Conservation (phyloP, 176 grass and related monocot species). For the Pontederia crassipes region DNA sequence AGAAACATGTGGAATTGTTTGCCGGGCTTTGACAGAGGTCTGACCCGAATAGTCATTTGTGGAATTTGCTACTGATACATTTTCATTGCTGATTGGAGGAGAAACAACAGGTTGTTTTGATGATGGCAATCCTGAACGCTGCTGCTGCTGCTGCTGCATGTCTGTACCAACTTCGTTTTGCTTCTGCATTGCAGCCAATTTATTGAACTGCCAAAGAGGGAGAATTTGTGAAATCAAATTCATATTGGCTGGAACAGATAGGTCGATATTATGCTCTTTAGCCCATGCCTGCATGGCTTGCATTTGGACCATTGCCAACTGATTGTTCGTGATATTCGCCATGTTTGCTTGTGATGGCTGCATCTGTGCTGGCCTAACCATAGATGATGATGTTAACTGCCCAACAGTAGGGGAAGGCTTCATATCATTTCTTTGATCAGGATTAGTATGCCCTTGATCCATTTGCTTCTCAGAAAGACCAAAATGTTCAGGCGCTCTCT, state of each 20-base stretch:
- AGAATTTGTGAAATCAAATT: conserved; percentile 70
- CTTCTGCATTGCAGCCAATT: conserved; percentile 58
- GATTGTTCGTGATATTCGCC: conserved; percentile 26
- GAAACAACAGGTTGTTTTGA: conserved; percentile 39
- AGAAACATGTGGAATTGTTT: conserved; percentile 31
- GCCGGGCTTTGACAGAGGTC: conserved; percentile 36
- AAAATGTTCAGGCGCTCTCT: conserved; percentile 39
- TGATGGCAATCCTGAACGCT: conserved; percentile 23
- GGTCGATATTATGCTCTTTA: conserved; percentile 73
- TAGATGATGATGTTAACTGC: conserved; percentile 29
- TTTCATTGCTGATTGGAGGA: conserved; percentile 54
- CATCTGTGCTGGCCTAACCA: conserved; percentile 38
- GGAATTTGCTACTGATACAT: conserved; percentile 30
- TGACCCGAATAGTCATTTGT: conserved; percentile 24
- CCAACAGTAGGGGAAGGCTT: conserved; percentile 50
- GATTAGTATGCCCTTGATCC: conserved; percentile 30
- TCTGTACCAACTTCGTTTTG: conserved; percentile 39
- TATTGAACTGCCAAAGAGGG: conserved; percentile 46
- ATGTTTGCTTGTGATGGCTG: conserved; percentile 29
- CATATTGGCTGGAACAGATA: conserved; percentile 76
- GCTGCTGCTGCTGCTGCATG: not conserved
- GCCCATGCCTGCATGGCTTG: conserved; percentile 87
- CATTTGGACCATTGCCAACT: conserved; percentile 49
- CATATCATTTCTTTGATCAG: conserved; percentile 53
- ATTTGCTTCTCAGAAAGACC: conserved; percentile 39